Base-by-base conservation (phyloP, 1,284 basidiomycete genomes). In the Marasmius tenuissimus region DNA sequence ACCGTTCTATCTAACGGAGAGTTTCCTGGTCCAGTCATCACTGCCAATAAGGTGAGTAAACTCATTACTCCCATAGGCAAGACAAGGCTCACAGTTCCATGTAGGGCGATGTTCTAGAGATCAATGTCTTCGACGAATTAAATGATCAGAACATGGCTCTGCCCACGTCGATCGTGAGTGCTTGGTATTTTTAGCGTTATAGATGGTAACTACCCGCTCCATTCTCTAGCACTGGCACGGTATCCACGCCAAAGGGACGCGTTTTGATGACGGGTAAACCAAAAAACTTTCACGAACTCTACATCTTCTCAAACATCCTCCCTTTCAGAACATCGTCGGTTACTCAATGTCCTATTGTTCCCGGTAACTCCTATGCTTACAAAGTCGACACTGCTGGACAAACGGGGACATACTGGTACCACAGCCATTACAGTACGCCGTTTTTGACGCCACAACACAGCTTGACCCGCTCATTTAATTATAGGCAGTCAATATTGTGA, bases 401-500 rank as follows among this genome's bases (percentile, higher is more conserved):
- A 27, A 27, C 66, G 27, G 72, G 72, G 12, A 72, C 69, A 1
- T 73, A 61, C 64, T 72, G 72, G 72, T 74, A 72, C 63, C 70
- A 71, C 4, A 27, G 27, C 27, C 27, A 27, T 27, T 27, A 2
- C 27, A 27, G 27, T 27, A 27, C 27, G 27, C 27, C 27, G 2
- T 27, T 27, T 27, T 27, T 27, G 27, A 27, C 27, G 27, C 27
- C 27, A 27, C 27, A 27, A 27, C 27, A 27, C 27, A 27, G 27
- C 27, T 27, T 27, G 27, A 27, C 27, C 27, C 27, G 27, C 50
- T 70, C 68, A 34, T 72, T 27, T 4, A 27, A 27, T 73, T 50
- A 64, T 72, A 14, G 59, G 58, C 18, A 61, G 61, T 40, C 81
- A 82, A 70, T 83, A 83, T 62, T 76, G 77, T 39, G 81, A 75